Percentiles rank a stretch among this genome's conserved stretches.
Evolutionary conservation across 1,284 basidiomycete species (phyloP).

Genomic region (Ganoderma resinaceum): DNA sequence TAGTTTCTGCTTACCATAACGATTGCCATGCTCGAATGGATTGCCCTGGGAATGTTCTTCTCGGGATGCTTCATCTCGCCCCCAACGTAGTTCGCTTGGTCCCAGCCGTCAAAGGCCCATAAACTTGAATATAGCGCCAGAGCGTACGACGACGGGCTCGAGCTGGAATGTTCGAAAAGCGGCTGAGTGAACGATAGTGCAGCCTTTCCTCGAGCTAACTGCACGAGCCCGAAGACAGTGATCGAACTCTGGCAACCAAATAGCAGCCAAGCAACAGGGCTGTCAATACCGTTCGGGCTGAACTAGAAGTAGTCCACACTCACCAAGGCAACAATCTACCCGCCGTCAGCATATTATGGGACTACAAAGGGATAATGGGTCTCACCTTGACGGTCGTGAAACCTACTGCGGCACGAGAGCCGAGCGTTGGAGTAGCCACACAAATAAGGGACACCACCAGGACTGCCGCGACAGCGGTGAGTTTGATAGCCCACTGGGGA

Average conservation of each 20-base stretch:
- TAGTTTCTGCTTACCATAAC: conserved; percentile 64
- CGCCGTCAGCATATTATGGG: background rate
- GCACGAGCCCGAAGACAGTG: conserved; percentile 76
- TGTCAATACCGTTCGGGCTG: background rate
- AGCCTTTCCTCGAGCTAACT: conserved; percentile 71
- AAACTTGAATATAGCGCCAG: conserved; percentile 94
- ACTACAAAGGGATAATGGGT: no score
- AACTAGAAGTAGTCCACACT: conserved; percentile 22
- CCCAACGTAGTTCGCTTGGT: conserved; percentile 89
- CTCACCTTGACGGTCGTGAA: conserved; percentile 88
- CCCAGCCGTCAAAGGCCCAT: conserved; percentile 98
- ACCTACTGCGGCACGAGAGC: conserved; percentile 83
- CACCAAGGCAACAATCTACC: conserved; percentile 65
- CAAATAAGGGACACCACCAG: conserved; percentile 79
- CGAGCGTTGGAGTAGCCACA: conserved; percentile 80
- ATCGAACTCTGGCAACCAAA: conserved; percentile 61
- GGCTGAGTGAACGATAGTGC: conserved; percentile 69
- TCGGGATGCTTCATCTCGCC: conserved; percentile 90
- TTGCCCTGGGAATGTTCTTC: conserved; percentile 88
- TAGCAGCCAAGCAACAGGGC: background rate
- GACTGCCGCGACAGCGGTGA: conserved; percentile 82
- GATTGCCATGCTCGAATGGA: conserved; percentile 87
- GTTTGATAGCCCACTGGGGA: conserved; percentile 93
- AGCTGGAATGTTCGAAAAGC: conserved; percentile 80
- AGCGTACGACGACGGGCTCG: conserved; percentile 85